Evolutionary conservation across 768 basidiomycete genomes (phyloP).

Genomic region (Kockovaella imperatae): DNA sequence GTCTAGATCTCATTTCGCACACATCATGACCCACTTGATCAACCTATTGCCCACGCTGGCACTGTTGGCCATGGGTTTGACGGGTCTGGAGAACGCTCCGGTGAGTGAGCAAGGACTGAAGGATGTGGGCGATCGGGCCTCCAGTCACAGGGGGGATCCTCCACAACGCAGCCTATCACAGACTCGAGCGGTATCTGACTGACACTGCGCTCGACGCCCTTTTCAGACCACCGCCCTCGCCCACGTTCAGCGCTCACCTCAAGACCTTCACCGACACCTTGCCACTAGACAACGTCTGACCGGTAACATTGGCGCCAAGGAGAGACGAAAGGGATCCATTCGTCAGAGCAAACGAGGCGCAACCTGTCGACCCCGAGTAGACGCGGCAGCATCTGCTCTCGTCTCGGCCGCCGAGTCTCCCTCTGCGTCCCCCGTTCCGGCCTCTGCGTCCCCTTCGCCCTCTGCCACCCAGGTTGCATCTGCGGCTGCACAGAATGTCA

Average conservation of each 20-base stretch:
- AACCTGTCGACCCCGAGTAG: conserved; percentile 27
- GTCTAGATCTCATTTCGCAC: no score
- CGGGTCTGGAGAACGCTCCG: conserved; percentile 21
- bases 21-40: neutral
- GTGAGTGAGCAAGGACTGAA: conserved; percentile 17
- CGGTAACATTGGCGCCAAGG: conserved; percentile 7
- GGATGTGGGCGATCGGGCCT: neutral
- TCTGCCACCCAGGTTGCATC: conserved; percentile 25
- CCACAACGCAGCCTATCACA: no score
- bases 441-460: conserved; percentile 44
- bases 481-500: conserved; percentile 4
- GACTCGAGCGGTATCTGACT: no score
- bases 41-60: conserved; percentile 29
- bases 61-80: conserved; percentile 22
- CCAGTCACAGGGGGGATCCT: neutral
- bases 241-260: neutral
- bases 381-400: conserved; percentile 6
- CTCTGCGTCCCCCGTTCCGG: conserved; percentile 45
- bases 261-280: conserved; percentile 26
- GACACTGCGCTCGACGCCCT: no score
- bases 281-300: conserved; percentile 14
- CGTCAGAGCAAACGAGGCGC: conserved; percentile 25
- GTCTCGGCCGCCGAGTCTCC: conserved; percentile 7
- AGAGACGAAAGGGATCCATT: conserved; percentile 6
- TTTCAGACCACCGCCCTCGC: conserved; percentile 9